Conservation (phyloP, 169 alveolate genomes). For the Neospora caninum region DNA sequence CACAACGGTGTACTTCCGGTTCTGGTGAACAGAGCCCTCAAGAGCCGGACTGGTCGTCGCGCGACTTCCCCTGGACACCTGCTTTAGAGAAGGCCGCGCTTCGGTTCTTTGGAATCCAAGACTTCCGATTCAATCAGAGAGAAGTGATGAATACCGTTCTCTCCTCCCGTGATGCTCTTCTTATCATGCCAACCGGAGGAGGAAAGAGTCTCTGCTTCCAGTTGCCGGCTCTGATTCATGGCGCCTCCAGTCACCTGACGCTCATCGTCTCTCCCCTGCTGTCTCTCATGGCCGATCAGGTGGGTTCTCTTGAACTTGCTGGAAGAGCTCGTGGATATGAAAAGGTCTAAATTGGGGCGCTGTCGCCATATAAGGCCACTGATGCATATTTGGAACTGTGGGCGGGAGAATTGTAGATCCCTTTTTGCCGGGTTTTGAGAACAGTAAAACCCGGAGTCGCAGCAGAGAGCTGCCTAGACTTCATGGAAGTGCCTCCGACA, state of each 20-base stretch:
- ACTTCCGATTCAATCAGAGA: slow-evolving; percentile 78
- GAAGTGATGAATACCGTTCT: slow-evolving; percentile 94
- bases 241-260: slow-evolving; percentile 74
- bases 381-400: background rate
- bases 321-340: background rate
- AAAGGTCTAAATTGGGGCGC: background rate
- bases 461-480: too few relatives aligned
- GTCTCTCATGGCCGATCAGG: slow-evolving; percentile 93
- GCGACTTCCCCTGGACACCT: slow-evolving; percentile 33
- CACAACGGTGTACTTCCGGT: background rate
- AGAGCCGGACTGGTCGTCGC: slow-evolving; percentile 24
- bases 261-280: slow-evolving; percentile 92
- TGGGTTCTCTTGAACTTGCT: slow-evolving; percentile 34
- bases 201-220: slow-evolving; percentile 95
- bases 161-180: slow-evolving; percentile 90
- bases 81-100: background rate
- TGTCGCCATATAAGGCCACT: too few relatives aligned
- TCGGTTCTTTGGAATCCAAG: slow-evolving; percentile 18
- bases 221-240: slow-evolving; percentile 88
- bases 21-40: background rate
- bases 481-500: too few relatives aligned
- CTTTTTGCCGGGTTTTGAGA: background rate
- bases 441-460: too few relatives aligned
- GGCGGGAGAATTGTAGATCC: background rate
- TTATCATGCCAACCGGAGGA: slow-evolving; percentile 98